Evolutionary conservation across 2,329 filamentous ascomycete species (phyloP), one percentile per base, ranked within the genome.

Genomic region (Neospermospora avenae): DNA sequence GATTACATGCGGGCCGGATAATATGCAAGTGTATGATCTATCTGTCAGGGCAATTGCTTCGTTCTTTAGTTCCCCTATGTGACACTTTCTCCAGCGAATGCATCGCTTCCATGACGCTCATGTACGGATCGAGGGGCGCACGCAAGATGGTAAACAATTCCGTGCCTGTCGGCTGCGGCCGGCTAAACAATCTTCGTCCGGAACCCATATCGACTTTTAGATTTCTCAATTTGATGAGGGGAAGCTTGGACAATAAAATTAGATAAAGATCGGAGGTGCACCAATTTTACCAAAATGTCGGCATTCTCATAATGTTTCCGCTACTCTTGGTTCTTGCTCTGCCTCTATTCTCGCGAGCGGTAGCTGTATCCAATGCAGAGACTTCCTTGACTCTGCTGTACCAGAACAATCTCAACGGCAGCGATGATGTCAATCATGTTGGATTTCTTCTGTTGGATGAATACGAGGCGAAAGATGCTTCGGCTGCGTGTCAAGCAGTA

Each of bases 351-450:
- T 49, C 42, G 3, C 6, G 22, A 7, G 57, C 41, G 10, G 35
- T 55, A 20, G 42, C 57, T 25, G 34, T 64, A 16, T 65, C 63
- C 18, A 79, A 78, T 60, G 63, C 72, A 11, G 65, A 74, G 24
- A 78, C 75, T 1, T 81, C 79, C 1, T 66, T 82, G 56, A 81
- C 79, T 0, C 71, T 82, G 6, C 67, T 82, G 8, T 83, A 79
- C 61, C 80, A 82, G 66, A 83, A 83, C 70, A 82, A 82, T 42
- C 72, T 83, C 24, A 84, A 84, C 66, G 74, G 72, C 7, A 78
- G 78, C 0, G 80, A 84, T 62, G 78, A 82, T 69, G 72, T 68
- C 25, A 82, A 82, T 62, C 81, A 83, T 65, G 72, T 80, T 18
- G 77, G 80, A 11, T 80, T 80, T 3, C 76, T 83, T 45, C 69